Base-by-base conservation (phyloP, 1,139 yeast genomes). In the Candida frijolesensis region DNA sequence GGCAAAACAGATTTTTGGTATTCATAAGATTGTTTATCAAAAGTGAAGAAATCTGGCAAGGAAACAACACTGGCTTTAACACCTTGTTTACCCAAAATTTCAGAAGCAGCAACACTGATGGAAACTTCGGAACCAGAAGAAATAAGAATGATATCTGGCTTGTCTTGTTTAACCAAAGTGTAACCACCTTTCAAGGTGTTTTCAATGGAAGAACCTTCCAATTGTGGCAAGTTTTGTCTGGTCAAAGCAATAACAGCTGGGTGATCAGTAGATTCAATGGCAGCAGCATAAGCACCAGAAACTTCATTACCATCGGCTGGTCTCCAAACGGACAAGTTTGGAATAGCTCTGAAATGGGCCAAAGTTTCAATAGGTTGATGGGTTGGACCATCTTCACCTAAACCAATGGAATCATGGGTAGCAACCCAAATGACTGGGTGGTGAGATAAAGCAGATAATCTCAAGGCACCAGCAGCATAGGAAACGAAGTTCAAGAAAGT, bases 261-360 rank as follows among this genome's bases (percentile, higher is more conserved):
- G 52, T 96, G 90, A 63, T 79, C 76, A 56, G 75, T 80, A 53
- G 86, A 76, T 68, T 81, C 84, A 58, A 94, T 65, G 51, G 99
- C 89, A 61, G 79, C 79, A 75, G 82, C 77, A 85, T 94, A 94
- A 59, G 99, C 97, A 67, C 98, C 99, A 60, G 97, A 89, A 60
- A 89, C 87, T 80, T 94, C 99, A 74, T 94, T 94, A 80, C 99
- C 99, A 72, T 95, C 99, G 68, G 99, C 99, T 63, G 99, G 99
- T 84, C 99, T 90, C 98, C 98, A 94, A 56, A 94, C 98, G 71
- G 87, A 83, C 64, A 85, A 67, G 82, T 95, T 95, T 78, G 99
- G 99, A 65, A 83, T 71, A 60, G 99, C 97, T 83, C 99, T 90
- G 77, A 95, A 85, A 76, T 94, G 99, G 56, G 98, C 96, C 71